phyloP scores from a whole-genome alignment of 2,329 filamentous ascomycete genomes.

The Sclerotinia minor region DNA sequence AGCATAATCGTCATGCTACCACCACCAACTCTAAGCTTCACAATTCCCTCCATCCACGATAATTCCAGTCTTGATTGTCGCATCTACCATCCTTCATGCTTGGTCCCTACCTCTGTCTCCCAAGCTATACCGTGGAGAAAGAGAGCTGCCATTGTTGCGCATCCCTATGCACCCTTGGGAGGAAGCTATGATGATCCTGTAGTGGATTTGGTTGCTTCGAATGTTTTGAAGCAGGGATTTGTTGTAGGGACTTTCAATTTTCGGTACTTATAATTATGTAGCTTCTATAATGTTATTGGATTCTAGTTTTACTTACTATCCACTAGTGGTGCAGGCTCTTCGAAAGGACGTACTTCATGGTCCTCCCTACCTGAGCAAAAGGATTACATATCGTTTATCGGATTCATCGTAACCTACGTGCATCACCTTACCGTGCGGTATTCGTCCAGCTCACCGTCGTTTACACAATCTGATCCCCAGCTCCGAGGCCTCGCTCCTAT shows the following conservation, averaged over 20 bases:
- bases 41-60: conserved; percentile 83
- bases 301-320: conserved; percentile 26
- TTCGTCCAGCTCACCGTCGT: conserved; percentile 23
- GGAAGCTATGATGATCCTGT: conserved; percentile 82
- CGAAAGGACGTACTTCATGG: conserved; percentile 82
- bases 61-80: conserved; percentile 74
- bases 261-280: conserved; percentile 52
- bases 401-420: conserved; percentile 75
- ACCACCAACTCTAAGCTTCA: conserved; percentile 64
- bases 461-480: conserved; percentile 30
- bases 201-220: conserved; percentile 62
- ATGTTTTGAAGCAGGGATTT: conserved; percentile 66
- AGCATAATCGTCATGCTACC: conserved; percentile 50
- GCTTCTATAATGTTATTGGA: not conserved
- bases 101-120: conserved; percentile 36
- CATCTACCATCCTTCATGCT: conserved; percentile 68
- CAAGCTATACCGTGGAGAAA: conserved; percentile 41
- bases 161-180: conserved; percentile 87
- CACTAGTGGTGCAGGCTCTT: conserved; percentile 70
- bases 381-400: conserved; percentile 82
- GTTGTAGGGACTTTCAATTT: conserved; percentile 91
- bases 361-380: conserved; percentile 75
- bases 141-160: conserved; percentile 70
- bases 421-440: conserved; percentile 45
- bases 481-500: conserved; percentile 33